Percentiles rank a stretch among this genome's conserved stretches.
Evolutionary conservation across 2,329 filamentous ascomycete genomes (phyloP).

Genomic region (Phyllosticta citriasiana): DNA sequence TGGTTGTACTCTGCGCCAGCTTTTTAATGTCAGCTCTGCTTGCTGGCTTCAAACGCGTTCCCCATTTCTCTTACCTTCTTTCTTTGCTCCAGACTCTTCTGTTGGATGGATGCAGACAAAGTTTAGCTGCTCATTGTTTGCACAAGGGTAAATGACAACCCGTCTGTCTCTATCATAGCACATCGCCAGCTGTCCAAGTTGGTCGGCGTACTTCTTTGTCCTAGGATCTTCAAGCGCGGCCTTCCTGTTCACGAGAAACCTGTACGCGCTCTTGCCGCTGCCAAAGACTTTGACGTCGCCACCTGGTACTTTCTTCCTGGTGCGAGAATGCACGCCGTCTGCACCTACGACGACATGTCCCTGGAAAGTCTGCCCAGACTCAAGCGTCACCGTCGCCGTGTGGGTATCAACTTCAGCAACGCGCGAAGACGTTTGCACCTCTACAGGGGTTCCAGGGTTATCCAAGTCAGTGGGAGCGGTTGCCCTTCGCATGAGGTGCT

Average conservation of each 20-base stretch:
- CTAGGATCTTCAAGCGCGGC: conserved; percentile 30
- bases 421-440: conserved; percentile 32
- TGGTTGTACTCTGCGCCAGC: conserved; percentile 27
- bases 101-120: conserved; percentile 35
- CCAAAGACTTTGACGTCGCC: conserved; percentile 29
- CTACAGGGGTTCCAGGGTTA: conserved; percentile 26
- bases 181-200: conserved; percentile 34
- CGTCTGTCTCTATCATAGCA: conserved; percentile 34
- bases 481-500: conserved; percentile 36
- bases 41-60: not conserved
- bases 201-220: conserved; percentile 28
- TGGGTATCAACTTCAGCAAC: conserved; percentile 36
- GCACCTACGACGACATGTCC: conserved; percentile 46
- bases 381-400: conserved; percentile 35
- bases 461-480: conserved; percentile 10
- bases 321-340: conserved; percentile 40
- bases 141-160: conserved; percentile 39
- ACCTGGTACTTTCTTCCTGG: conserved; percentile 20
- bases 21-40: not conserved
- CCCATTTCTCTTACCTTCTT: not conserved
- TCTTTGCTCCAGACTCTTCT: conserved; percentile 6
- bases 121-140: conserved; percentile 38
- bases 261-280: conserved; percentile 48
- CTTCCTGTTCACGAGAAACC: conserved; percentile 44
- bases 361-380: conserved; percentile 32